phyloP scores from a whole-genome alignment of 805 yeast genomes.

The Saccharomycopsis lassenensis region DNA sequence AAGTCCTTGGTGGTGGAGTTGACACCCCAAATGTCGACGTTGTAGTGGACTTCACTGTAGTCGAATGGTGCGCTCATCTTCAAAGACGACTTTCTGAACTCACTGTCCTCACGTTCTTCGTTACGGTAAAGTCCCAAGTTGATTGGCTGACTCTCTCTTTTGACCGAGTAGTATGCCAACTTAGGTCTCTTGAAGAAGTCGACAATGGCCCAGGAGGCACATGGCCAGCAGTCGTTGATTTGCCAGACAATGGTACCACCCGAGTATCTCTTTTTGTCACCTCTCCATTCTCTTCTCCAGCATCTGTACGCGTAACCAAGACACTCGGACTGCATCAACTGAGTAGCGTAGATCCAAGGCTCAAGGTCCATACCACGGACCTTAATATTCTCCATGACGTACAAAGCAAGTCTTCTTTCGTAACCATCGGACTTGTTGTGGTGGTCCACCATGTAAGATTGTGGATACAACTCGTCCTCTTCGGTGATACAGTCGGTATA shows the following conservation, averaged over 20 bases:
- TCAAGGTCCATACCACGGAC: slow-evolving; percentile 27
- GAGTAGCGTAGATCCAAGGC: slow-evolving; percentile 40
- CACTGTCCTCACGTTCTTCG: slow-evolving; percentile 22
- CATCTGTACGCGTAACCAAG: slow-evolving; percentile 34
- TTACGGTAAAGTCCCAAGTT: slow-evolving; percentile 12
- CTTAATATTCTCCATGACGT: slow-evolving; percentile 35
- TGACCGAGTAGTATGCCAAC: slow-evolving; percentile 36
- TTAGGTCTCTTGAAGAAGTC: slow-evolving; percentile 35
- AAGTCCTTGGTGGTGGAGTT: slow-evolving; percentile 23
- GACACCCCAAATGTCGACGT: slow-evolving; percentile 33
- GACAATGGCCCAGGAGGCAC: slow-evolving; percentile 38
- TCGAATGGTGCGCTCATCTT: slow-evolving; percentile 22
- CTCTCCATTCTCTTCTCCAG: slow-evolving; percentile 37
- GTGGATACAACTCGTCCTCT: slow-evolving; percentile 31
- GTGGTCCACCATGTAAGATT: slow-evolving; percentile 31
- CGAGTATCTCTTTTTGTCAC: slow-evolving; percentile 25
- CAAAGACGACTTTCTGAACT: slow-evolving; percentile 20
- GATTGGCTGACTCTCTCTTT: slow-evolving; percentile 30
- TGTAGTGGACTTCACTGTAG: slow-evolving; percentile 21
- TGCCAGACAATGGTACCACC: slow-evolving; percentile 47
- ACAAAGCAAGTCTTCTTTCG: slow-evolving; percentile 35
- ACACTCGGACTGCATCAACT: slow-evolving; percentile 42
- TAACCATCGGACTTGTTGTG: slow-evolving; percentile 41
- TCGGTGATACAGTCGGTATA: slow-evolving; percentile 29
- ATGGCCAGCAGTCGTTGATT: slow-evolving; percentile 44